These are phyloP conservation scores for Diaporthe destruens DNA, from an alignment of 2,329 filamentous ascomycete species.

Conservation along the genomic window DNA sequence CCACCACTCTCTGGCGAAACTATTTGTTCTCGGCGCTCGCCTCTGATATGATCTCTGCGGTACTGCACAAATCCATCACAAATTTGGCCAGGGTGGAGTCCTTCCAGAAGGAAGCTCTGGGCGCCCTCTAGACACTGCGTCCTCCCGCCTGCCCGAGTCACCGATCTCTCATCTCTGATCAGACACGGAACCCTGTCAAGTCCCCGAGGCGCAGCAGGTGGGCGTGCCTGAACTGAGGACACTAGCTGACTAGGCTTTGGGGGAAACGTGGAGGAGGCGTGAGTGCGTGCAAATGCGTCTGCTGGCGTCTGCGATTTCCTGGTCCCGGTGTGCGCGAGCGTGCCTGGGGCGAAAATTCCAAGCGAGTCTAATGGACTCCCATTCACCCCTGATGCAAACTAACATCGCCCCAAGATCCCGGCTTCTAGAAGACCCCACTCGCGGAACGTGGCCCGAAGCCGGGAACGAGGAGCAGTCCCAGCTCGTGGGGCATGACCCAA, in stretches of 20 bases:
- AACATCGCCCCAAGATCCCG: constrained; percentile 21
- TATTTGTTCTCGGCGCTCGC: neutral
- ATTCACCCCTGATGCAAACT: constrained; percentile 16
- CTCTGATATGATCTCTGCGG: neutral
- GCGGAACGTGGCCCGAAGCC: constrained; percentile 41
- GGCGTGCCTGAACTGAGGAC: neutral
- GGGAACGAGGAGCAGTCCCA: constrained; percentile 42
- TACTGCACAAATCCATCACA: neutral
- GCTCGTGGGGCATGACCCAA: constrained; percentile 36
- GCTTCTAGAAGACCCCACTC: constrained; percentile 37
- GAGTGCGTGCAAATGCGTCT: neutral
- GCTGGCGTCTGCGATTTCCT: neutral
- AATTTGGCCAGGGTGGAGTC: neutral
- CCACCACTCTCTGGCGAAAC: neutral
- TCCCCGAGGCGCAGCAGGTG: constrained; percentile 12
- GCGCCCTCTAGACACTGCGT: constrained; percentile 25
- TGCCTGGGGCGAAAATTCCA: constrained; percentile 32
- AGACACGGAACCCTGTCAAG: neutral
- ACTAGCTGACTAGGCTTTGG: constrained; percentile 18
- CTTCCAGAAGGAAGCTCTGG: constrained; percentile 38
- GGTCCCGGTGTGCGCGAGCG: constrained; percentile 11
- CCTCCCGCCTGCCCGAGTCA: constrained; percentile 3
- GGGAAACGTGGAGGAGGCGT: neutral
- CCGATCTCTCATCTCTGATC: constrained; percentile 18
- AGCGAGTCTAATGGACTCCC: constrained; percentile 30